These are phyloP conservation scores for Spencermartinsiella europaea DNA, from an alignment of 805 yeast genomes.

Conservation along the genomic window DNA sequence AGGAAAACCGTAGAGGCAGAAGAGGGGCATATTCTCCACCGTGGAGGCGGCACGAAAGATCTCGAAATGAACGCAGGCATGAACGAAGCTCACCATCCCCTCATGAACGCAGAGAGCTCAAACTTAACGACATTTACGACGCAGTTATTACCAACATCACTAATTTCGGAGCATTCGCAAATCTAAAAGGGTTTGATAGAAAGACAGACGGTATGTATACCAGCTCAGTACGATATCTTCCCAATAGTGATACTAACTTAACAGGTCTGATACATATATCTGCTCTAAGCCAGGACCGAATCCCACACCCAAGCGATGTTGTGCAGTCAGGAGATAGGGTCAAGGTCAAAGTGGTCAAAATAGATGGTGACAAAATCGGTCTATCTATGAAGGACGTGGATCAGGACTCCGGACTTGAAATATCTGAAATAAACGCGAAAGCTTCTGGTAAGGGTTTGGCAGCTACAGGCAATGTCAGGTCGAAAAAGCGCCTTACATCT, in stretches of 20 bases:
- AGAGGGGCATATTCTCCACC: slow-evolving; percentile 1
- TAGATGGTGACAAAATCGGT: slow-evolving; percentile 46
- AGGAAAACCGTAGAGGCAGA: neutral
- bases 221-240: neutral
- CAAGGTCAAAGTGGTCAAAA: slow-evolving; percentile 51
- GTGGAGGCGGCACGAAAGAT: slow-evolving; percentile 1
- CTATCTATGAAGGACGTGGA: slow-evolving; percentile 68
- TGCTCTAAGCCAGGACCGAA: slow-evolving; percentile 48
- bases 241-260: neutral
- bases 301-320: slow-evolving; percentile 55
- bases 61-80: neutral
- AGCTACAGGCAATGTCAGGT: slow-evolving; percentile 6
- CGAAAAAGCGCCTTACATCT: slow-evolving; percentile 54
- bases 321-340: slow-evolving; percentile 56
- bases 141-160: slow-evolving; percentile 60
- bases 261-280: slow-evolving; percentile 65
- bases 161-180: slow-evolving; percentile 74
- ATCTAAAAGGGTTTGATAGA: slow-evolving; percentile 39
- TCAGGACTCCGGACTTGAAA: slow-evolving; percentile 56
- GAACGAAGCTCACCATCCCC: slow-evolving; percentile 14
- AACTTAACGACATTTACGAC: slow-evolving; percentile 45
- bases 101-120: slow-evolving; percentile 30
- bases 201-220: slow-evolving; percentile 37
- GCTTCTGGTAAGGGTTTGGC: neutral
- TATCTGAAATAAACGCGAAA: slow-evolving; percentile 4